A percentile compares a stretch with the other conserved stretches of the same genome.
These are phyloP conservation scores for Pseudogymnoascus verrucosus DNA, from an alignment of 2,329 filamentous ascomycete species.

Conservation along the genomic window DNA sequence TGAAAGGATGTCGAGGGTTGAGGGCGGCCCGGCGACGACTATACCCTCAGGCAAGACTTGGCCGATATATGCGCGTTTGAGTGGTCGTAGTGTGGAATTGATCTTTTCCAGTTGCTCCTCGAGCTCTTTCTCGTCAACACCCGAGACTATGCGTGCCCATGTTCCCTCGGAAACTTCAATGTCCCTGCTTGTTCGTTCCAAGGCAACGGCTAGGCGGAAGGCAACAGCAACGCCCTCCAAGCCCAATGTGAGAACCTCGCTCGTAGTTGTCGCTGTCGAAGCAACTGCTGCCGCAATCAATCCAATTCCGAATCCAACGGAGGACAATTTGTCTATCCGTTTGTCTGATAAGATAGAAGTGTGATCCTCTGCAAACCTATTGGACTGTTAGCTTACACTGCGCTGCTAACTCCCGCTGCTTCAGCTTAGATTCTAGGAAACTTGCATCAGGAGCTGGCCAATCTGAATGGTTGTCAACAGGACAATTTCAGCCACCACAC, in stretches of 20 bases:
- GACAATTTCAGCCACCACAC: background rate
- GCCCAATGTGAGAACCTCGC: constrained; percentile 11
- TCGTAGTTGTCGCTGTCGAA: constrained; percentile 10
- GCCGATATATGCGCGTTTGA: constrained; percentile 11
- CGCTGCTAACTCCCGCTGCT: background rate
- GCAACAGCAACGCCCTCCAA: constrained; percentile 12
- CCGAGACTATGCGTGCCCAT: constrained; percentile 2
- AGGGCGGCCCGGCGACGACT: constrained; percentile 13
- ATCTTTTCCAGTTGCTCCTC: background rate
- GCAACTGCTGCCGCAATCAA: constrained; percentile 17
- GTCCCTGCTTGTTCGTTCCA: constrained; percentile 14
- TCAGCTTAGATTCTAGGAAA: background rate
- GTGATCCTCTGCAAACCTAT: background rate
- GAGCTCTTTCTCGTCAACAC: constrained; percentile 10
- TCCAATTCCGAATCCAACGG: constrained; percentile 17
- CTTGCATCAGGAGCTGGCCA: background rate
- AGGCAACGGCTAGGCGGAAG: constrained; percentile 15
- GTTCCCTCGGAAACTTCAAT: constrained; percentile 9
- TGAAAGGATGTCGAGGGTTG: constrained; percentile 8
- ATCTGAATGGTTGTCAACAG: background rate
- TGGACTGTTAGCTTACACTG: background rate
- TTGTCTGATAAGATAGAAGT: background rate
- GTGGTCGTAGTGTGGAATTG: constrained; percentile 7
- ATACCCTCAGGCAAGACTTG: background rate
- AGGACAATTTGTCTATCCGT: background rate